Evolutionary conservation across 1,284 basidiomycete species (phyloP).

Genomic region (Somion occarium): DNA sequence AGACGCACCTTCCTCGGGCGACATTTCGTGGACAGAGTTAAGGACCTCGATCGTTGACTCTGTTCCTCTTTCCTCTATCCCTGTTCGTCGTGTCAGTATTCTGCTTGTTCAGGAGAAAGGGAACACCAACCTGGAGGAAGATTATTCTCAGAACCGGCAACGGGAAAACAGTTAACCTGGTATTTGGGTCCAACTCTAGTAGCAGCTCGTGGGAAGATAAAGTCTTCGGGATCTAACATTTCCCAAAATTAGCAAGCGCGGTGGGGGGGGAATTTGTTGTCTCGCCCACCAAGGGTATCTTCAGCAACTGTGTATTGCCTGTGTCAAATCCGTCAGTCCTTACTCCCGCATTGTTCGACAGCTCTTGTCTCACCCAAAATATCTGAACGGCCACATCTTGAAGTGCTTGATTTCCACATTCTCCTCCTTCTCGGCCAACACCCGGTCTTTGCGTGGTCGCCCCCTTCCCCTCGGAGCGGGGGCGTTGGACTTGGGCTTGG

Average conservation of each 20-base stretch:
- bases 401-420: conserved; percentile 76
- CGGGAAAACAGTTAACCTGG: conserved; percentile 62
- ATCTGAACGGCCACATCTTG: conserved; percentile 94
- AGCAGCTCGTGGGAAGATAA: conserved; percentile 89
- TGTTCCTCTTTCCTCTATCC: conserved; percentile 58
- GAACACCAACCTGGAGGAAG: conserved; percentile 33
- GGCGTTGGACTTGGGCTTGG: conserved; percentile 64
- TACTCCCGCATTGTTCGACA: conserved; percentile 3
- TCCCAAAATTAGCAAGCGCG: conserved; percentile 19
- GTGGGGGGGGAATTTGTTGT: conserved; percentile 2
- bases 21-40: conserved; percentile 56
- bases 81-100: conserved; percentile 14
- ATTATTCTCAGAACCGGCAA: conserved; percentile 41
- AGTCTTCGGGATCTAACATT: conserved; percentile 79
- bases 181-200: conserved; percentile 86
- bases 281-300: conserved; percentile 74
- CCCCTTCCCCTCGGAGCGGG: conserved; percentile 64
- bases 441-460: conserved; percentile 67
- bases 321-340: conserved; percentile 4
- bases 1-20: conserved; percentile 57
- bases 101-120: conserved; percentile 1
- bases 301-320: conserved; percentile 88
- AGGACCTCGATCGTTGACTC: conserved; percentile 72
- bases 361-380: conserved; percentile 75
- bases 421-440: conserved; percentile 69